Evolutionary conservation across 1,284 basidiomycete species (phyloP), one percentile per base, ranked within the genome.

Genomic region (Cryptococcus sp.): DNA sequence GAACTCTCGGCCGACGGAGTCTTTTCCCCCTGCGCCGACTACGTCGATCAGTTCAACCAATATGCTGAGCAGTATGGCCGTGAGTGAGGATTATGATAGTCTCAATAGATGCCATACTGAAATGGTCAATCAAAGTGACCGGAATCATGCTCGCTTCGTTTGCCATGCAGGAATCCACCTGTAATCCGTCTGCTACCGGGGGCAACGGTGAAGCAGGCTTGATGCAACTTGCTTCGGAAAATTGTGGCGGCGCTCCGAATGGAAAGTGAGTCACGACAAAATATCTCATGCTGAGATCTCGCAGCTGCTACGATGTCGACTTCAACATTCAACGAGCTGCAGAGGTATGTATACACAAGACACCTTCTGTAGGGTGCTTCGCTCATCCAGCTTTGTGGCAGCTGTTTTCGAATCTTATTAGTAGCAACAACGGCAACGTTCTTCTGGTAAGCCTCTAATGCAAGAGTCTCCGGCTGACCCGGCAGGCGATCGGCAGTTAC

Each of bases 211-310:
- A 93, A 73, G 85, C 88, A 66, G 92, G 91, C 45, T 62, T 83
- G 54, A 93, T 93, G 90, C 91, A 94, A 77, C 82, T 93, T 66
- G 88, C 87, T 16, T 73, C 79, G 47, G 88, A 89, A 66, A 93
- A 93, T 77, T 94, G 91, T 68, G 81, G 74, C 25, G 58, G 62
- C 6, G 64, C 63, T 43, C 59, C 63, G 15, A 55, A 54, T 41
- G 58, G 59, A 50, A 54, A 64, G 64, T 65, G 54, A 55, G 64
- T 61, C 13, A 44, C 3, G 5, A 44, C 41, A 15, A 16, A 5
- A 6, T 22, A 15, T 34, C 29, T 34, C 29, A 34, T 5, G 29
- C 29, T 34, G 29, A 44, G 8, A 44, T 37, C n/a, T 37, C 34
- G 7, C 59, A 70, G 66, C 64, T 75, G 73, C 58, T 66, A 68